Evolutionary conservation across 208 protist species (phyloP), one percentile per base, ranked within the genome.

Genomic region (Wallacemonas sp.): DNA sequence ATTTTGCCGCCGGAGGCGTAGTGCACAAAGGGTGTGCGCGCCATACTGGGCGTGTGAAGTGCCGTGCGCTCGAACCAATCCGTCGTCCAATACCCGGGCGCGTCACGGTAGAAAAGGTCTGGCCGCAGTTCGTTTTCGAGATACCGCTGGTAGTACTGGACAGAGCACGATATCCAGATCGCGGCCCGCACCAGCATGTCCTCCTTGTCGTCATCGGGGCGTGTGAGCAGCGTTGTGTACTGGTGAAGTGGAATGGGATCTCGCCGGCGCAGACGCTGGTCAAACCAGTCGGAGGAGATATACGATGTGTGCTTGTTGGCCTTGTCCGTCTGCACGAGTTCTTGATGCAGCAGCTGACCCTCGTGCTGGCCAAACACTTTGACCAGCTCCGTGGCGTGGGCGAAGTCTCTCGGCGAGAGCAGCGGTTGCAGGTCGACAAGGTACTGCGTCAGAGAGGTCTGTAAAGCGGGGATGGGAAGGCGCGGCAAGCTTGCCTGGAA

Each of bases 231-330:
- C 34, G 66, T 82, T 4, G 69, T 71, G 65, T 90, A 85, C 6
- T 75, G 75, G 42, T 77, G 78, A 19, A 96, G 66, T 11, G 88
- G 88, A n/a, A 95, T 54, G 12, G 91, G 77, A 41, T 41, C 30
- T 12, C 91, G 79, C 30, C 82, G 72, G 30, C 68, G 70, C 19
- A 97, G 66, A 26, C 66, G 70, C 11, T 71, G 26, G 55, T 95
- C 87, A 56, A 90, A 95, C 66, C 81, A 77, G 66, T 94, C 87
- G 2, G 80, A 84, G 1, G 83, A 94, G 31, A 95, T 86, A 67
- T 90, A 97, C 5, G 84, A 93, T 1, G 88, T 95, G 78, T 95
- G 87, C 27, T 77, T 77, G 49, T 97, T 97, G 3, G 80, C 87
- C 46, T 79, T 80, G 71, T 95, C 79, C 1, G 80, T 95, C 36